Base-by-base conservation (phyloP, 2,329 filamentous ascomycete species). In the Fusarium mexicanum region DNA sequence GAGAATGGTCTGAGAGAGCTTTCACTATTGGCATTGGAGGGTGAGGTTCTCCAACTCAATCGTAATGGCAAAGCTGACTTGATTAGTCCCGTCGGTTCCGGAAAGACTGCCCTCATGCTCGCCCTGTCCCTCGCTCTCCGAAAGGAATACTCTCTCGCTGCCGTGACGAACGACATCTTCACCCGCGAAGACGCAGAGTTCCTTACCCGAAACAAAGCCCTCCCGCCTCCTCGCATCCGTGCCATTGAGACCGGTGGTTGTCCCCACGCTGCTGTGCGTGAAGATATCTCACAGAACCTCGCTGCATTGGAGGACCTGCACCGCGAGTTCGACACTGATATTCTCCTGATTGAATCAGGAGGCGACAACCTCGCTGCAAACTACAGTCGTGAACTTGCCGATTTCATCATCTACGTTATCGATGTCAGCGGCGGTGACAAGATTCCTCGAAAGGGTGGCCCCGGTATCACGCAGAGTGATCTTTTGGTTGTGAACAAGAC, bases 141-240 rank as follows among this genome's bases (percentile, higher is more conserved):
- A 71, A 87, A 91, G 58, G 87, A 89, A 63, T 95, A 94, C 89
- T 94, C 92, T 80, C 93, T 99, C 79, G 96, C 96, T 2, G 96
- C 95, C 69, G 96, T 99, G 29, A 99, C 96, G 57, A 98, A 98
- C 88, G 96, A 98, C 87, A 98, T 98, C 87, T 98, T 98, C 88
- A 98, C 96, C 29, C 93, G 93, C 74, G 96, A 99, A 85, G 96
- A 99, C 87, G 95, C 95, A 86, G 96, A 98, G 84, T 99, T 99
- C 86, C 91, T 99, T 33, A 97, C 94, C 67, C 91, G 91, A 65
- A 89, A 98, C 88, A 88, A 90, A 74, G 96, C 96, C 11, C 91
- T 98, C 0, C 93, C 95, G 0, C 89, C 95, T 10, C 83, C 89
- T 35, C 94, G 96, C 69, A 98, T 98, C 86, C 91, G 93, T 70